Base-by-base conservation (phyloP, 306 rosid species). In the Dalbergia cochinchinensis region DNA sequence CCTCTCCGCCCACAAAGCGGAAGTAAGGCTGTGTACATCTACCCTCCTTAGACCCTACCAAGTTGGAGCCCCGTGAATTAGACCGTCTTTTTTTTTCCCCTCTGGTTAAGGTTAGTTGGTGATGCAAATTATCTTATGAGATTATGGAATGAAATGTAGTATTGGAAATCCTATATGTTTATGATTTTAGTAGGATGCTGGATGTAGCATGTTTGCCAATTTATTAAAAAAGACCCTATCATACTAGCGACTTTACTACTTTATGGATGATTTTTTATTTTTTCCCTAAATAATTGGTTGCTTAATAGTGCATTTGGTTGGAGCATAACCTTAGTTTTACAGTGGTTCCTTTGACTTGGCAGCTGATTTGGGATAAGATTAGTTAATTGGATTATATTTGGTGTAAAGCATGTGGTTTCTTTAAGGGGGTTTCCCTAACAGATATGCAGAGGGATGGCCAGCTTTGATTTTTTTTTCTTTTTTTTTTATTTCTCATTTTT, bases 71-170 rank as follows among this genome's bases (percentile, higher is more conserved):
- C 31, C 2, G 3, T 26, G 31, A 1, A 26, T 2, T 26, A 3
- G 31, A 26, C 31, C 3, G 31, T 3, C 2, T 26, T 26, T 26
- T 26, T 26, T 26, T 26, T 26, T 26, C 2, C 2, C 31, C 31
- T 1, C 31, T 26, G 2, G 44, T 31, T 48, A 33, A 61, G 31
- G 18, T 80, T 78, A 3, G 53, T 74, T 74, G 74, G 51, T 34
- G 67, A 45, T 60, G 65, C 61, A 64, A 60, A 4, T 51, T 51
- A 3, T 50, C 73, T 78, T 41, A 6, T 60, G 58, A 41, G 51
- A 76, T 35, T 60, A 65, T 65, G 51, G 62, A 67, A 63, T 71
- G 10, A 74, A 84, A 39, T 60, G 41, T 66, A n/a, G 14, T 26
- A 44, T 76, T 35, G n/a, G 44, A 54, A 66, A 66, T 59, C 11